Base-by-base conservation (phyloP, 345 rosid genomes). In the Physaria fendleri region DNA sequence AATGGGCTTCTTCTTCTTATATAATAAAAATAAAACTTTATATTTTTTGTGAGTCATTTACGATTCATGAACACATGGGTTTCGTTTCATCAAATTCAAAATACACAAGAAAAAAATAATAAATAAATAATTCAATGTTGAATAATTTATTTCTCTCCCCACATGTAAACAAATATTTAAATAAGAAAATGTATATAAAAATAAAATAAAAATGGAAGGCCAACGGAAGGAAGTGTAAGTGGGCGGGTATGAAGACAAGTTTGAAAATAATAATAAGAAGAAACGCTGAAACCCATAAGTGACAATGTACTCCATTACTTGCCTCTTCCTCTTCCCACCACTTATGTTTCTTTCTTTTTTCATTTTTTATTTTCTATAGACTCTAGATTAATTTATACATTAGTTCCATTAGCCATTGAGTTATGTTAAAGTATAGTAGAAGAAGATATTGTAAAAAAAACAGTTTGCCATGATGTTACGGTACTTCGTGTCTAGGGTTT, bases 221-320 rank as follows among this genome's bases (percentile, higher is more conserved):
- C 73, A 78, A 78, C 78, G 82, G 87, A 77, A 66, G 74, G 68
- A 50, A 71, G 76, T 56, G 63, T 48, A 44, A 70, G 85, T 72
- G 94, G 54, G 74, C 74, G 90, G 90, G 81, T 71, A 62, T 77
- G 87, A 75, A 51, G 69, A 59, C 3, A 33, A 54, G 82, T 82
- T 82, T 75, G 84, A 77, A 82, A 72, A 41, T n/a, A n/a, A n/a
- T n/a, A n/a, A n/a, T n/a, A 58, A 10, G 18, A 58, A 5, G 3
- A 17, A 69, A 69, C 77, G 82, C 87, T 79, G 87, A 82, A 82
- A 69, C 79, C 59, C 80, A 82, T 77, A n/a, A n/a, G n/a, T n/a
- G 85, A 43, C 44, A 27, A 38, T 53, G 23, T 69, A 29, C 47
- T 62, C 62, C 68, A 61, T 55, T 62, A 54, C 25, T 43, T 43